Conservation (phyloP, 495 filamentous ascomycete species). For the Umbilicaria muhlenbergii region DNA sequence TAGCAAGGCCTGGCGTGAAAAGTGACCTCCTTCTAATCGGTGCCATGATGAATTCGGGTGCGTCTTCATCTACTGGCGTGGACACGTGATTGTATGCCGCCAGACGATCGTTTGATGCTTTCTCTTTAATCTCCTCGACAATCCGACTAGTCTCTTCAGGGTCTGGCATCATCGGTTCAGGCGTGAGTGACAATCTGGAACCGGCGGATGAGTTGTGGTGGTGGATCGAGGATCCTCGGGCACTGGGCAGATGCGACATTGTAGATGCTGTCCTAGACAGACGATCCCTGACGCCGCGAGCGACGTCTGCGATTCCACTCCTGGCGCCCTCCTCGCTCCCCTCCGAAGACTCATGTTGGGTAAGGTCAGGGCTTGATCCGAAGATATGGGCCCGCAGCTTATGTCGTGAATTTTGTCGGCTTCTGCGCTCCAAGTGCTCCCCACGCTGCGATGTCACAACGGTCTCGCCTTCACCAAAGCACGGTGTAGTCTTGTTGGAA, state of each 20-base stretch:
- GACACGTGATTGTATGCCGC: constrained; percentile 12
- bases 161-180: constrained; percentile 2
- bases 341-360: constrained; percentile 5
- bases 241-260: constrained; percentile 6
- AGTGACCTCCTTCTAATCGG: constrained; percentile 32
- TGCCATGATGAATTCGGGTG: constrained; percentile 17
- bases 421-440: constrained; percentile 7
- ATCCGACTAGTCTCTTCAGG: constrained; percentile 7
- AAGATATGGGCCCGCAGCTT: constrained; percentile 13
- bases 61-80: constrained; percentile 13
- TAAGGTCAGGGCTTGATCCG: constrained; percentile 5
- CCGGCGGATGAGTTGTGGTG: constrained; percentile 6
- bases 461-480: constrained; percentile 5
- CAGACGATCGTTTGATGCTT: constrained; percentile 9
- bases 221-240: constrained; percentile 8
- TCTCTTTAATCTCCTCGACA: constrained; percentile 12
- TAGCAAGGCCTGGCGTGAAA: constrained; percentile 32
- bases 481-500: constrained; percentile 8
- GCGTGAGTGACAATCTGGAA: background rate
- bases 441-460: constrained; percentile 4
- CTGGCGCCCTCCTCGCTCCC: constrained; percentile 8
- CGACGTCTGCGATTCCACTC: constrained; percentile 1
- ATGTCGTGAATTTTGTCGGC: constrained; percentile 9
- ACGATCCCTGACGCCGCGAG: constrained; percentile 8
- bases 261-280: constrained; percentile 9